Conservation (phyloP, 139 green algal species). For the Eudorina sp. region DNA sequence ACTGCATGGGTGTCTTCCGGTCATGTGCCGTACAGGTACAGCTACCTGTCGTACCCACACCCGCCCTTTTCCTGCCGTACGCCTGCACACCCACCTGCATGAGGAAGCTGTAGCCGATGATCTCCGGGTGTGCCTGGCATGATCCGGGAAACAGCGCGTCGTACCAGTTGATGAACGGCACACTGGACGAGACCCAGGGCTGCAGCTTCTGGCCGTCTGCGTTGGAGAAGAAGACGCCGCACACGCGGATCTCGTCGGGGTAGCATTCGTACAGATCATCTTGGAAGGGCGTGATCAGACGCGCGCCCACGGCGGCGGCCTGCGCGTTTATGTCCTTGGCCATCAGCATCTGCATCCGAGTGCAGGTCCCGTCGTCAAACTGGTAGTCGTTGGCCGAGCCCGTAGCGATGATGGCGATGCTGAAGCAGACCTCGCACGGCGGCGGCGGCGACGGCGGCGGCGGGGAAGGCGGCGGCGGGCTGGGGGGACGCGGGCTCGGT, state of each 20-base stretch:
- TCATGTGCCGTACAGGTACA: too few species aligned
- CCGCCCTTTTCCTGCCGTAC: too few species aligned
- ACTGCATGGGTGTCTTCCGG: too few species aligned
- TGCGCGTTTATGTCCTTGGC: neutral
- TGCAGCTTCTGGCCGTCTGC: neutral
- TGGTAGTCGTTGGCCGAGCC: neutral
- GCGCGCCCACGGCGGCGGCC: neutral
- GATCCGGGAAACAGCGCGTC: neutral
- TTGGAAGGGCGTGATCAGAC: neutral
- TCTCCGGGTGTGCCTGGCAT: neutral
- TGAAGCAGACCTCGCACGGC: neutral
- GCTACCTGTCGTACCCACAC: too few species aligned
- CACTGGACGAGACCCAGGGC: neutral
- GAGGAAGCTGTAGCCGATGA: neutral
- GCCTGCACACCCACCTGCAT: neutral
- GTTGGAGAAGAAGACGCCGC: neutral
- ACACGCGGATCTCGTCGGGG: neutral
- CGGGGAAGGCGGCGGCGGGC: neutral
- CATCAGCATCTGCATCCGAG: neutral
- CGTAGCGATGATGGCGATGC: neutral
- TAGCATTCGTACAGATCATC: neutral
- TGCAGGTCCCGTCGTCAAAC: neutral
- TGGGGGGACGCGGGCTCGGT: neutral
- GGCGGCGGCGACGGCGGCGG: neutral
- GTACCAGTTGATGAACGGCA: conserved; percentile 12